Evolutionary conservation across 1,284 basidiomycete genomes (phyloP).

Genomic region (Cryptococcus sp.): DNA sequence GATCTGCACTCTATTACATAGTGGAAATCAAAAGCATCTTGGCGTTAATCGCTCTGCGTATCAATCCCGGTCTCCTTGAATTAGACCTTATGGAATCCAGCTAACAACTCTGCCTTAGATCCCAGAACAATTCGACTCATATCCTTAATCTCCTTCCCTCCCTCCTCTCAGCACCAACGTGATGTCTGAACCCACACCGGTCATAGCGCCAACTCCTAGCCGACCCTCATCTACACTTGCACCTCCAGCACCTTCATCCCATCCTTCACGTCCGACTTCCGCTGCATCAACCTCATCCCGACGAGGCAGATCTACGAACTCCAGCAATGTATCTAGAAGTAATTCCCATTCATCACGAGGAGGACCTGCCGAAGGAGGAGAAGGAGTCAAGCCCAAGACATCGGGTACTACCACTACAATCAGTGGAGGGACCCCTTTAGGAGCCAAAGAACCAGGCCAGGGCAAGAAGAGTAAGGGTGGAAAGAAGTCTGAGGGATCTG

Average conservation of each 20-base stretch:
- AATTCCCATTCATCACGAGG: slow-evolving; percentile 31
- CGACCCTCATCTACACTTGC: slow-evolving; percentile 8
- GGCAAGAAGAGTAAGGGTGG: slow-evolving; percentile 14
- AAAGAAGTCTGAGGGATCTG: slow-evolving; percentile 2
- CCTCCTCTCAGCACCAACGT: too few species aligned
- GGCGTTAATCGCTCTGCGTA: too few species aligned
- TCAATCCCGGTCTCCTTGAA: too few species aligned
- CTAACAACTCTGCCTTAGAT: too few species aligned
- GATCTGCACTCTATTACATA: too few species aligned
- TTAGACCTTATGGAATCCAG: too few species aligned
- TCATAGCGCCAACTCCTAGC: not conserved
- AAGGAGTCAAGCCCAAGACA: slow-evolving; percentile 19
- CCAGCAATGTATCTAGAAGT: slow-evolving; percentile 22
- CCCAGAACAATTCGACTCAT: too few species aligned
- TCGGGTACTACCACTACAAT: slow-evolving; percentile 37
- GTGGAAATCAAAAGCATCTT: too few species aligned
- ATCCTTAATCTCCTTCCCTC: too few species aligned
- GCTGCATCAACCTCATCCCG: slow-evolving; percentile 13
- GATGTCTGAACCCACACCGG: not conserved
- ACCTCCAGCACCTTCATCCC: slow-evolving; percentile 16
- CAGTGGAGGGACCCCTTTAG: slow-evolving; percentile 35
- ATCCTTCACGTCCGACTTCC: slow-evolving; percentile 18
- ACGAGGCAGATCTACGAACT: slow-evolving; percentile 3
- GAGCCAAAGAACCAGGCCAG: slow-evolving; percentile 10
- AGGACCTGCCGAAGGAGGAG: slow-evolving; percentile 1